Evolutionary conservation across 371 early-diverging fungal species (phyloP), one percentile per base, ranked within the genome.

Genomic region (Dentiscutata heterogama): DNA sequence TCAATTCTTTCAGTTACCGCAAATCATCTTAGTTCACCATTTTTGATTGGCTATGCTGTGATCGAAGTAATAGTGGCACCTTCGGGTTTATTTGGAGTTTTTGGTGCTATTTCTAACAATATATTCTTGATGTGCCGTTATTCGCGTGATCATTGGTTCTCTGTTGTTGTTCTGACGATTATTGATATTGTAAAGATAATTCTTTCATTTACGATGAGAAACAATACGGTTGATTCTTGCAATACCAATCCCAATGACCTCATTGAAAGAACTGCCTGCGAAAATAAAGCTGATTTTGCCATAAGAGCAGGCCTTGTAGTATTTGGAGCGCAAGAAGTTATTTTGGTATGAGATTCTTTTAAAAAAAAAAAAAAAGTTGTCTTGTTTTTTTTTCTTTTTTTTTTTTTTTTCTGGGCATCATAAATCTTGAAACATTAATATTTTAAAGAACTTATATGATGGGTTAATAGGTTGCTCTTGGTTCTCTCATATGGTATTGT

Each of bases 111-210:
- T 22, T 51, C 58, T 58, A 46, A 61, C 60, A 76, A 61, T 60
- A 5, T 61, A 13, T 58, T 51, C 7, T 35, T 60, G 51, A 25
- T 5, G 22, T 22, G n/a, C 3, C 61, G 77, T n/a, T 76, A 76
- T 39, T 22, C 60, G 18, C 25, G 61, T 20, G 77, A 76, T 61
- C 77, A 76, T 51, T 76, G 77, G 77, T 76, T 76, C 39, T 39
- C 77, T 35, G 11, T 25, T 10, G 22, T 39, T 22, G 8, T 76
- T 22, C 4, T 76, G 22, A 29, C 77, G n/a, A 76, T 35, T 31
- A 18, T 76, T 25, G 77, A 76, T 76, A 13, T 10, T 31, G 6
- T 76, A 25, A 76, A 76, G 22, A 46, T 60, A 10, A 18, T 60
- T 22, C 35, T 76, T 76, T 60, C 77, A 11, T 76, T 76, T 76